Conservation (phyloP, 2,329 filamentous ascomycete species). For the Monilinia vaccinii-corymbosi region DNA sequence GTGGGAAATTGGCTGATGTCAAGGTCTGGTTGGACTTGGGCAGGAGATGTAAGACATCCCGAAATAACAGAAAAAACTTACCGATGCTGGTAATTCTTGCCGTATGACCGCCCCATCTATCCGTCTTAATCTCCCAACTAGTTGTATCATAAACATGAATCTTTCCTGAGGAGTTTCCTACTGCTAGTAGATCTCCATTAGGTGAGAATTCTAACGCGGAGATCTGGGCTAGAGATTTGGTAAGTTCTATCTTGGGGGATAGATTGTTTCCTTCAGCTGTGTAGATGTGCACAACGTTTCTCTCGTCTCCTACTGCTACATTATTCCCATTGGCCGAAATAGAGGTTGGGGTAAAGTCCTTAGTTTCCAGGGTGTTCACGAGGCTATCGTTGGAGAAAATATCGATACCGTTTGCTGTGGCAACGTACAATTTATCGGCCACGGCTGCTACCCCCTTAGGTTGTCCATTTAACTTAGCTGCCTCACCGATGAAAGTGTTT, state of each 20-base stretch:
- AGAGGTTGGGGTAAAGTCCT: conserved; percentile 57
- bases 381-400: conserved; percentile 52
- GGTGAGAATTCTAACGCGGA: conserved; percentile 77
- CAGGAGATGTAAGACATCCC: neutral
- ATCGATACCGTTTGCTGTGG: conserved; percentile 46
- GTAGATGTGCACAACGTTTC: conserved; percentile 71
- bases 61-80: neutral
- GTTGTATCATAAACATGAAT: conserved; percentile 69
- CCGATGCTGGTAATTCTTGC: conserved; percentile 53
- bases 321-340: conserved; percentile 59
- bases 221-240: conserved; percentile 60
- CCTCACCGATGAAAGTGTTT: conserved; percentile 64
- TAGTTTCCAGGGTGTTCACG: conserved; percentile 46
- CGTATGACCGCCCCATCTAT: conserved; percentile 67
- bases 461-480: conserved; percentile 63
- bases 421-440: conserved; percentile 39
- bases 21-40: neutral
- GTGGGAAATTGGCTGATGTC: neutral
- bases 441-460: conserved; percentile 64
- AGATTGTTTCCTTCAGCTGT: conserved; percentile 49
- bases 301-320: conserved; percentile 69
- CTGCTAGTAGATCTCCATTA: conserved; percentile 68
- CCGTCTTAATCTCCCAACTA: conserved; percentile 65
- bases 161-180: conserved; percentile 76
- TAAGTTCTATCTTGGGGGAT: conserved; percentile 37